Percentiles rank a stretch among this genome's conserved stretches.
Evolutionary conservation across 2,329 filamentous ascomycete genomes (phyloP).

Genomic region (Nemania serpens): DNA sequence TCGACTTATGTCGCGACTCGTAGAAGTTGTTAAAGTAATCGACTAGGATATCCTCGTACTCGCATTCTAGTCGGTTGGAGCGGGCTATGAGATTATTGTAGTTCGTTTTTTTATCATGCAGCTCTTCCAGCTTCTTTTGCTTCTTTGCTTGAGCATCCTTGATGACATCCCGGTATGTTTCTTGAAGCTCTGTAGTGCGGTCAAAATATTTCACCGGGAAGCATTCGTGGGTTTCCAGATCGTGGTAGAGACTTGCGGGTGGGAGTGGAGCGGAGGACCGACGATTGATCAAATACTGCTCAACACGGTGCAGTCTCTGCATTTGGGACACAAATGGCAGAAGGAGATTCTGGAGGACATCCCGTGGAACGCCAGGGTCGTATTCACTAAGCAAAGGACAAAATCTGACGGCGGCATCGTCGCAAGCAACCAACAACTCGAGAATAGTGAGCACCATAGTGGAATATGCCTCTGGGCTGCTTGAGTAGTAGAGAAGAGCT

Average conservation of each 20-base stretch:
- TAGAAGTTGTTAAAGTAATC: neutral
- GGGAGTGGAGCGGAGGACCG: slow-evolving; percentile 15
- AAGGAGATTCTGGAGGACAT: slow-evolving; percentile 50
- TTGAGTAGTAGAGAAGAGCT: neutral
- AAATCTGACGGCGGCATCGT: slow-evolving; percentile 54
- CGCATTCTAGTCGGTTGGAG: slow-evolving; percentile 14
- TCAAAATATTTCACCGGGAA: slow-evolving; percentile 57
- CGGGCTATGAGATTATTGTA: slow-evolving; percentile 39
- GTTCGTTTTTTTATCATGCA: slow-evolving; percentile 30
- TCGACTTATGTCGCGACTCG: neutral
- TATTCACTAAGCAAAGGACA: slow-evolving; percentile 47
- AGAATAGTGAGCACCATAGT: slow-evolving; percentile 59
- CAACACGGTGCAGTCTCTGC: slow-evolving; percentile 49
- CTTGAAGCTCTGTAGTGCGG: slow-evolving; percentile 49
- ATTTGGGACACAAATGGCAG: slow-evolving; percentile 52
- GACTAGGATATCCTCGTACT: neutral
- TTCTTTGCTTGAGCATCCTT: neutral
- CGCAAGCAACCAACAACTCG: slow-evolving; percentile 64
- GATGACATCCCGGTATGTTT: slow-evolving; percentile 36
- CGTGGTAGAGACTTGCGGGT: slow-evolving; percentile 44
- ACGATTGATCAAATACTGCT: slow-evolving; percentile 52
- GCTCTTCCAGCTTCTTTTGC: slow-evolving; percentile 43
- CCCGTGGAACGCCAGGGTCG: slow-evolving; percentile 21
- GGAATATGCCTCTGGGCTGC: slow-evolving; percentile 52
- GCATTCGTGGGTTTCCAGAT: slow-evolving; percentile 41